Evolutionary conservation across 1,284 basidiomycete species (phyloP).

Genomic region (Ustilago crameri): DNA sequence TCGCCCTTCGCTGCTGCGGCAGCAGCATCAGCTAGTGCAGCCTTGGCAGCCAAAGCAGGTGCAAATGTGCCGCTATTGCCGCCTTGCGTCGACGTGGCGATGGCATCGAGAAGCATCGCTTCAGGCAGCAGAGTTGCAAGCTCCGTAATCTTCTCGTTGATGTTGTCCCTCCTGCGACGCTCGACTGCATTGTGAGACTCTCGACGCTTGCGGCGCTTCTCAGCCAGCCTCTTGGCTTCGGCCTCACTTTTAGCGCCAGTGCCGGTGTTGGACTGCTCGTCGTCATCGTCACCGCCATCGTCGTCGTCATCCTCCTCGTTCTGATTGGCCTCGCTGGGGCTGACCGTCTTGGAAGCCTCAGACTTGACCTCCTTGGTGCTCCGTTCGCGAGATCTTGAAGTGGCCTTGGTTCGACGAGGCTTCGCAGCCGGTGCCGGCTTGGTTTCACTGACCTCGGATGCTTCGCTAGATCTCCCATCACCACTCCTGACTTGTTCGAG

Average conservation of each 20-base stretch:
- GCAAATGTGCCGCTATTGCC: constrained; percentile 56
- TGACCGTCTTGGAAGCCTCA: constrained; percentile 27
- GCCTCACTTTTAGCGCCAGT: constrained; percentile 40
- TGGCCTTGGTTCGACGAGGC: constrained; percentile 26
- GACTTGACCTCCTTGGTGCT: constrained; percentile 23
- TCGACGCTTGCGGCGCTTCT: constrained; percentile 80
- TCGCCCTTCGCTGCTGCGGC: constrained; percentile 42
- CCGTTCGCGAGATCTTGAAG: constrained; percentile 23
- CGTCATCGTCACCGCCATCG: constrained; percentile 39
- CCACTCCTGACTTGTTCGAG: constrained; percentile 1
- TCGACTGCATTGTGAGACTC: constrained; percentile 93
- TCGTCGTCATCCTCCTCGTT: constrained; percentile 45
- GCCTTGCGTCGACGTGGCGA: constrained; percentile 58
- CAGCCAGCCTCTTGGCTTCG: constrained; percentile 67
- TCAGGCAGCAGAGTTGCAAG: constrained; percentile 87
- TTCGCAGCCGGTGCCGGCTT: constrained; percentile 16
- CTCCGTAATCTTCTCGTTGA: constrained; percentile 92
- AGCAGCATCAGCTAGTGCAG: constrained; percentile 42
- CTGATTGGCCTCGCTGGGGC: constrained; percentile 21
- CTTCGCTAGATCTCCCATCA: constrained; percentile 20
- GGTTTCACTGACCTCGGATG: constrained; percentile 23
- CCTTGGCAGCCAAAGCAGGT: constrained; percentile 49
- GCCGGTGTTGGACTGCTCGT: constrained; percentile 15
- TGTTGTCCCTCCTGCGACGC: constrained; percentile 84
- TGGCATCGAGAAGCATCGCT: constrained; percentile 65